Percentiles rank a stretch among this genome's conserved stretches.
These are phyloP conservation scores for Wickerhamiella spandovensis DNA, from an alignment of 805 yeast genomes.

Conservation along the genomic window DNA sequence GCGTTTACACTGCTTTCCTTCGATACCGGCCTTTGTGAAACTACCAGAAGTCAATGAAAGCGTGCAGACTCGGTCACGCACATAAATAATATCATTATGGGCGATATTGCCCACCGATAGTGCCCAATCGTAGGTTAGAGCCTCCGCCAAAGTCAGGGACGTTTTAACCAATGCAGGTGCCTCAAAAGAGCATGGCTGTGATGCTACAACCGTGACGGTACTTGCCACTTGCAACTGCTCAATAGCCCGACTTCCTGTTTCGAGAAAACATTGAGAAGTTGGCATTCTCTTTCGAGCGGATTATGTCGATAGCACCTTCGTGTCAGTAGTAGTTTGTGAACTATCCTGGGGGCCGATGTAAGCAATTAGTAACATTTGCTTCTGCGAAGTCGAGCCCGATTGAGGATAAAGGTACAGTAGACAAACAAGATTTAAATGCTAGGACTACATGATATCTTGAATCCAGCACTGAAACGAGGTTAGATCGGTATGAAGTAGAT, in stretches of 20 bases:
- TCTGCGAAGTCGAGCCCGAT: no score
- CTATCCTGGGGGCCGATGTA: no score
- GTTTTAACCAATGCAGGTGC: background rate
- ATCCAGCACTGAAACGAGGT: no score
- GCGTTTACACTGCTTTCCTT: slow-evolving; percentile 3
- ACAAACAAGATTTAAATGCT: no score
- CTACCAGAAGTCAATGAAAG: slow-evolving; percentile 8
- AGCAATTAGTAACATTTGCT: no score
- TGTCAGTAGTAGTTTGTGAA: no score
- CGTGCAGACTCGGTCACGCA: slow-evolving; percentile 2
- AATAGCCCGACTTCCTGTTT: background rate
- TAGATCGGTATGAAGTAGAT: no score
- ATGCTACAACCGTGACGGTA: background rate
- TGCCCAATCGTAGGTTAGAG: background rate
- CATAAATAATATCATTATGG: slow-evolving; percentile 3
- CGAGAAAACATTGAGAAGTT: background rate
- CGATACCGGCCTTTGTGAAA: slow-evolving; percentile 10
- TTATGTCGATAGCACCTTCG: no score
- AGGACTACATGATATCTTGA: no score
- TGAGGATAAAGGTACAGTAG: no score
- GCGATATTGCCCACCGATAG: background rate
- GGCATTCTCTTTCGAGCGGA: no score
- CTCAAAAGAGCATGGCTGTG: background rate
- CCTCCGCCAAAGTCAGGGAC: background rate
- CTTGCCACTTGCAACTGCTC: background rate